A percentile compares a stretch with the other conserved stretches of the same genome.
Evolutionary conservation across 2,329 filamentous ascomycete genomes (phyloP).

Genomic region (Blastomyces parvus): DNA sequence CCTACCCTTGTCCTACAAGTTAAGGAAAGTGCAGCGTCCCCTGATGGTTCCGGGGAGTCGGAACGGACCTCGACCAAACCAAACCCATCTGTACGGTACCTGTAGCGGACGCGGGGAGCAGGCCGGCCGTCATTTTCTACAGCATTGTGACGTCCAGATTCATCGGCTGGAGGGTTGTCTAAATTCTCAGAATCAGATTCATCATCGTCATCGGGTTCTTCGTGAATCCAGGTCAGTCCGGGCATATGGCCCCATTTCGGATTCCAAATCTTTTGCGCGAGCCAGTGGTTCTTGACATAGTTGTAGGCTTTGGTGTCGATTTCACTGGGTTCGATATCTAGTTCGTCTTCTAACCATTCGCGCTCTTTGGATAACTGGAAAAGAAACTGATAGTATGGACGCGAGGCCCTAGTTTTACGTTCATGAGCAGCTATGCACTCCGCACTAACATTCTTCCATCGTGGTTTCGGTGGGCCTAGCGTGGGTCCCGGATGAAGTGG

Average conservation of each 20-base stretch:
- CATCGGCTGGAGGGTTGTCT: not conserved
- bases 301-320: conserved; percentile 24
- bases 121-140: not conserved
- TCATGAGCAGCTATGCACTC: conserved; percentile 5
- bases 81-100: not conserved
- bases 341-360: conserved; percentile 16
- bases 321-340: conserved; percentile 12
- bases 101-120: not conserved
- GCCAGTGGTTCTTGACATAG: conserved; percentile 24
- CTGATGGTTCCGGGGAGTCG: not conserved
- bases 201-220: not conserved
- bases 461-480: conserved; percentile 8
- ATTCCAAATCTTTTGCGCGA: conserved; percentile 23
- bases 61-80: not conserved
- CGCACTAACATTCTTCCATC: conserved; percentile 12
- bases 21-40: not conserved
- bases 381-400: conserved; percentile 24
- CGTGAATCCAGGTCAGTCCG: conserved; percentile 18
- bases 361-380: conserved; percentile 22
- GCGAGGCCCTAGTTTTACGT: conserved; percentile 15
- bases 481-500: not conserved
- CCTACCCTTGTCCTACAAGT: not conserved
- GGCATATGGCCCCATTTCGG: conserved; percentile 23
- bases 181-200: not conserved
- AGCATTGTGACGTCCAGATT: not conserved